Conservation (phyloP, 1,139 yeast genomes). For the Candida sp. region DNA sequence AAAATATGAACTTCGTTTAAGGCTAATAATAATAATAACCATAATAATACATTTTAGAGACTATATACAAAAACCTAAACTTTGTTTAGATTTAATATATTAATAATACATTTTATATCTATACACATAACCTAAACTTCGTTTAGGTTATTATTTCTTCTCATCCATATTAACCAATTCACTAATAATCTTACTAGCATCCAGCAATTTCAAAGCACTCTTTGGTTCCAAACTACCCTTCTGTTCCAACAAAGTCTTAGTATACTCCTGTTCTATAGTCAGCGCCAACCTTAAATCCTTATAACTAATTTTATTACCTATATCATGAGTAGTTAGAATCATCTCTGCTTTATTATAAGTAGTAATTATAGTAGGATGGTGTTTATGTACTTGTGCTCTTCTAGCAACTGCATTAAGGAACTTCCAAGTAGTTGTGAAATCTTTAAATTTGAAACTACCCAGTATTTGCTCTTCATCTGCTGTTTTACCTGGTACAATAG, state of each 20-base stretch:
- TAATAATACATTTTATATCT: too few species aligned
- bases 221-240: conserved; percentile 4
- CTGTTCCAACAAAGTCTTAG: conserved; percentile 1
- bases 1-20: too few species aligned
- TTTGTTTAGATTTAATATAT: too few species aligned
- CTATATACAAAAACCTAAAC: too few species aligned
- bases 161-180: conserved; percentile 11
- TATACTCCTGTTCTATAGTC: conserved; percentile 12
- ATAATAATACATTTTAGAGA: too few species aligned
- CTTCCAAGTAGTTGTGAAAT: conserved; percentile 60
- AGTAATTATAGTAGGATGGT: conserved; percentile 70
- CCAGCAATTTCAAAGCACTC: conserved; percentile 3
- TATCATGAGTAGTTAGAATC: conserved; percentile 68
- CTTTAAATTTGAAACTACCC: conserved; percentile 38
- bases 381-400: conserved; percentile 58
- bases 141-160: too few species aligned
- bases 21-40: too few species aligned
- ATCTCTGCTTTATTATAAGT: conserved; percentile 60
- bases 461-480: background rate
- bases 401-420: conserved; percentile 62
- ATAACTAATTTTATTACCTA: conserved; percentile 48
- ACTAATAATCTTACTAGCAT: conserved; percentile 10
- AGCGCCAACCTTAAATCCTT: conserved; percentile 62
- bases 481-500: background rate
- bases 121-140: too few species aligned